Evolutionary conservation across 2,329 filamentous ascomycete genomes (phyloP).

Genomic region (Didymella sp.): DNA sequence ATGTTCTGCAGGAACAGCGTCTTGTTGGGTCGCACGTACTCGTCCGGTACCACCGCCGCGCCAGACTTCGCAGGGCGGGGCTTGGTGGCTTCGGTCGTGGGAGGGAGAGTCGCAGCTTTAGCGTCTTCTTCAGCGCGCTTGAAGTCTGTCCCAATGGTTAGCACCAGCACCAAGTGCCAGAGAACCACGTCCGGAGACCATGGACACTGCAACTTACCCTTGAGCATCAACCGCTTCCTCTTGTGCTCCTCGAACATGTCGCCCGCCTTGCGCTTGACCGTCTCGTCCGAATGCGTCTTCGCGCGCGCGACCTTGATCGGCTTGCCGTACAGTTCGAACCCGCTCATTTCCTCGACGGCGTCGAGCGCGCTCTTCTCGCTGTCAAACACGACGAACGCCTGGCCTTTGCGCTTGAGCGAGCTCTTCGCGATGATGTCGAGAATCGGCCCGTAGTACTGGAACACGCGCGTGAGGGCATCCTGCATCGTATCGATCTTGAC

Average conservation of each 20-base stretch:
- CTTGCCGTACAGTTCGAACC: conserved; percentile 92
- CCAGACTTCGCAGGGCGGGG: conserved; percentile 72
- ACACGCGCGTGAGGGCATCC: conserved; percentile 75
- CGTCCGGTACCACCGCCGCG: conserved; percentile 85
- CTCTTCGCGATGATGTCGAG: conserved; percentile 87
- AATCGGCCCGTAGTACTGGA: conserved; percentile 86
- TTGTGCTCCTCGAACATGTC: conserved; percentile 91
- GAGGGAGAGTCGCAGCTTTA: conserved; percentile 76
- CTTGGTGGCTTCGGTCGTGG: conserved; percentile 51
- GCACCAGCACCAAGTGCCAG: no score
- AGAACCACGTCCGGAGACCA: no score
- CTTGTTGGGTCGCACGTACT: conserved; percentile 97
- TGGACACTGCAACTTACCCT: conserved; percentile 64
- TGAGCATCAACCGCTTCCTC: conserved; percentile 82
- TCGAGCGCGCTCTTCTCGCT: conserved; percentile 76
- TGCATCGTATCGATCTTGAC: conserved; percentile 82
- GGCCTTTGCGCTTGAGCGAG: conserved; percentile 90
- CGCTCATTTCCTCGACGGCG: conserved; percentile 88
- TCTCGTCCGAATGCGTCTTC: conserved; percentile 84
- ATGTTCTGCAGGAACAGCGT: conserved; percentile 93
- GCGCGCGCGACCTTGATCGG: conserved; percentile 86
- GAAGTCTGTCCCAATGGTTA: conserved; percentile 60
- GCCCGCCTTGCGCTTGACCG: conserved; percentile 74
- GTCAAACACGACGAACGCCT: conserved; percentile 94
- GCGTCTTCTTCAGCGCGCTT: conserved; percentile 84